A percentile compares a stretch with the other conserved stretches of the same genome.
phyloP scores from a whole-genome alignment of 495 filamentous ascomycete genomes.

The Xylaria venustula region DNA sequence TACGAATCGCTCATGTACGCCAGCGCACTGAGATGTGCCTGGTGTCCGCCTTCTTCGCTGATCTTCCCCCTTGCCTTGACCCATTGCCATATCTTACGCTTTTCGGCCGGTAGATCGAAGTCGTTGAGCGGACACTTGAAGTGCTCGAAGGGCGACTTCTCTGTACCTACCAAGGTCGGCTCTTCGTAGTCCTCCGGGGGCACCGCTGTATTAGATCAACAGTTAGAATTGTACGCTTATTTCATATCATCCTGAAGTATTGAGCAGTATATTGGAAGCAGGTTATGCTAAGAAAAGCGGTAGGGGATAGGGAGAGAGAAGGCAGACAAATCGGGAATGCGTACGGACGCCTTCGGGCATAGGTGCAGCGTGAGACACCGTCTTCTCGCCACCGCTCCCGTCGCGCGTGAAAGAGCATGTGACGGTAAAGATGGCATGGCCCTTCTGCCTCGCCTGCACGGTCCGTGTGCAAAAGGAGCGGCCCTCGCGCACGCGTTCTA shows the following conservation, averaged over 20 bases:
- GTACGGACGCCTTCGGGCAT: conserved; percentile 50
- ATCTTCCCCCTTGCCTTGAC: conserved; percentile 75
- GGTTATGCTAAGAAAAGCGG: too few relatives aligned
- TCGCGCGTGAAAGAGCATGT: conserved; percentile 84
- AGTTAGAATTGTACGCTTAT: too few relatives aligned
- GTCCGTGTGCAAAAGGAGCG: conserved; percentile 89
- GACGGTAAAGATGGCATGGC: conserved; percentile 90
- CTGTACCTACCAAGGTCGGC: conserved; percentile 26
- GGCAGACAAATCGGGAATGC: neutral
- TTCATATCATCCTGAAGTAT: too few relatives aligned
- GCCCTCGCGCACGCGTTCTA: conserved; percentile 90
- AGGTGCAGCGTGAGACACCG: conserved; percentile 58
- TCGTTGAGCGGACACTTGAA: conserved; percentile 51
- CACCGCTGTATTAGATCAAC: conserved; percentile 2
- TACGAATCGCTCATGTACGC: conserved; percentile 90
- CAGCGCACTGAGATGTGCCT: conserved; percentile 79
- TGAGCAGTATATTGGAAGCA: too few relatives aligned
- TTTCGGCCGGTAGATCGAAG: conserved; percentile 45
- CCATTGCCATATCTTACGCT: conserved; percentile 74
- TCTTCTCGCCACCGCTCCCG: conserved; percentile 58
- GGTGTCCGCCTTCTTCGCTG: conserved; percentile 65
- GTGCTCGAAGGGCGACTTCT: conserved; percentile 54
- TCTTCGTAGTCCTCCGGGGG: conserved; percentile 41
- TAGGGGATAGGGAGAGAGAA: neutral
- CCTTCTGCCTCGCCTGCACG: conserved; percentile 87